A percentile compares a stretch with the other conserved stretches of the same genome.
Conservation (phyloP, 257 asterid genomes). For the Galeopsis tetrahit region DNA sequence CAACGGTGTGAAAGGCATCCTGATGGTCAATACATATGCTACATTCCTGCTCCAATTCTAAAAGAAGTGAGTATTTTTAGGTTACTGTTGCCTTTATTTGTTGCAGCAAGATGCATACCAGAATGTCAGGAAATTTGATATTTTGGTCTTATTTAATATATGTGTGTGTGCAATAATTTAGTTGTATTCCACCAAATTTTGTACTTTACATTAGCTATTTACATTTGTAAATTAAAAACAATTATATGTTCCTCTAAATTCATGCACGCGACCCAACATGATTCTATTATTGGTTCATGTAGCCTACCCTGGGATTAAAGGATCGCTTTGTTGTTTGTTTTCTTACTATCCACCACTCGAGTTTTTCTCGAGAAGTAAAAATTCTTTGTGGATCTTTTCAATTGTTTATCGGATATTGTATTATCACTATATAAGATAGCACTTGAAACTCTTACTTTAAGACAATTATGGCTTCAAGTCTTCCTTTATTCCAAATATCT, state of each 20-base stretch:
- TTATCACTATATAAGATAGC: not conserved
- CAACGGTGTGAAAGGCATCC: slow-evolving; percentile 92
- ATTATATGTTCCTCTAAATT: not conserved
- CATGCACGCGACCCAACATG: too few species aligned
- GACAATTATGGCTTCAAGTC: not conserved
- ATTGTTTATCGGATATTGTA: not conserved
- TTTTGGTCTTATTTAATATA: not conserved
- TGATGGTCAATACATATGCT: slow-evolving; percentile 94
- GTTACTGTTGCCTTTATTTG: slow-evolving; percentile 17
- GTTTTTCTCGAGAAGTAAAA: slow-evolving; percentile 13
- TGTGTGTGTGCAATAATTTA: not conserved
- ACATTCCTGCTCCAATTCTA: slow-evolving; percentile 88
- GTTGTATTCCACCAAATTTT: not conserved
- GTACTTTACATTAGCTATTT: slow-evolving; percentile 15
- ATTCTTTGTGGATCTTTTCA: not conserved
- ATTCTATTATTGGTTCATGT: too few species aligned
- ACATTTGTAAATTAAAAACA: not conserved
- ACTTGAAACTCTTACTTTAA: not conserved
- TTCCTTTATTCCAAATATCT: slow-evolving; percentile 16
- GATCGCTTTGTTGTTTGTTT: not conserved
- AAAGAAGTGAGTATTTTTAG: slow-evolving; percentile 69
- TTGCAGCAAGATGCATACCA: not conserved
- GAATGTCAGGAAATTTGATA: not conserved
- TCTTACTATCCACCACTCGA: not conserved
- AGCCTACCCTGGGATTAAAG: too few species aligned